phyloP scores from a whole-genome alignment of 306 rosid species.

The Betula pendula region DNA sequence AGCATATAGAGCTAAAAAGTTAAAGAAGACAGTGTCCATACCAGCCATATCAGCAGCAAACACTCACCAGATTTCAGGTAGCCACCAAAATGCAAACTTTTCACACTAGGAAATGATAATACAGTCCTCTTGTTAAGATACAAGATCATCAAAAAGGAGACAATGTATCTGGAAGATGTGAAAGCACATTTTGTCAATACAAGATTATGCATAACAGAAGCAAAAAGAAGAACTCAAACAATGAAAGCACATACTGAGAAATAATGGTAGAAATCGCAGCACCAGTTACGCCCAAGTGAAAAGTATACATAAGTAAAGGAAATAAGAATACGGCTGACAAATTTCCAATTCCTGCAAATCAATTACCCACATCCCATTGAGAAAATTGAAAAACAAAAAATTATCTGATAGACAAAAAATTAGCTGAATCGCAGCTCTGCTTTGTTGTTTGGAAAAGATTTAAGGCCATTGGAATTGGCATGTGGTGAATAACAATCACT shows the following conservation, averaged over 20 bases:
- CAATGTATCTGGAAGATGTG: constrained; percentile 58
- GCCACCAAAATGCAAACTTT: constrained; percentile 75
- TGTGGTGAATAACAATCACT: not conserved
- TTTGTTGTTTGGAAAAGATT: not conserved
- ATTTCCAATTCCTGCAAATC: constrained; percentile 78
- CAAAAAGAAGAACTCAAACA: constrained; percentile 19
- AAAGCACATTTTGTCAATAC: constrained; percentile 26
- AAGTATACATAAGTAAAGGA: constrained; percentile 76
- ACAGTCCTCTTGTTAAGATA: constrained; percentile 67
- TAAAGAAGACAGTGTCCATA: not conserved
- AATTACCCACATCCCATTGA: constrained; percentile 30
- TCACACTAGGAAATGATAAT: constrained; percentile 78
- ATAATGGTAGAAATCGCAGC: constrained; percentile 89
- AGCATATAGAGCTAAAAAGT: not conserved
- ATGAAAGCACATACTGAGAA: constrained; percentile 74
- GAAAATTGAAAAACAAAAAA: constrained; percentile 9
- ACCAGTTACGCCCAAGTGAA: constrained; percentile 77
- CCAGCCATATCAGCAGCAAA: not conserved
- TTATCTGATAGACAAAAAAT: not conserved
- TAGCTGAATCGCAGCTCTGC: not conserved
- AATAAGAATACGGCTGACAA: constrained; percentile 70
- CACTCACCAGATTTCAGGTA: constrained; percentile 78
- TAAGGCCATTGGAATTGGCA: not conserved
- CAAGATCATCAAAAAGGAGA: constrained; percentile 79
- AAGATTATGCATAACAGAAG: constrained; percentile 18